phyloP scores from a whole-genome alignment of 805 yeast genomes.

The Cyberlindnera galapagoensis region DNA sequence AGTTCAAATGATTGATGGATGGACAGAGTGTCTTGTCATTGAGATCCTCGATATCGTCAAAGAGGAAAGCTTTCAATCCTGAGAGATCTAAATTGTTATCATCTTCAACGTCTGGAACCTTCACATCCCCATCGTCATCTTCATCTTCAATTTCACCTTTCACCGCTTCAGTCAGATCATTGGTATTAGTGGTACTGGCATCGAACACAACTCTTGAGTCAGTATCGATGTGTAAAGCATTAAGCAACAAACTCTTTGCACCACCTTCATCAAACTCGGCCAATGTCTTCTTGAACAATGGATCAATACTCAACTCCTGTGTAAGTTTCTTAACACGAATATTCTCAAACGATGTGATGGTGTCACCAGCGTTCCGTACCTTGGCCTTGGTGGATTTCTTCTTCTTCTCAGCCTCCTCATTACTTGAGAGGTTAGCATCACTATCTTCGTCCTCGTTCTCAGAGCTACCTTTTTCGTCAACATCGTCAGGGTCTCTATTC shows the following conservation, averaged over 20 bases:
- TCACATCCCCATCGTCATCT: slow-evolving; percentile 24
- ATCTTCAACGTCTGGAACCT: slow-evolving; percentile 13
- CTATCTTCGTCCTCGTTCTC: slow-evolving; percentile 22
- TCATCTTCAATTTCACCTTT: slow-evolving; percentile 16
- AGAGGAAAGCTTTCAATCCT: slow-evolving; percentile 22
- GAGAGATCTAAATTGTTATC: slow-evolving; percentile 9
- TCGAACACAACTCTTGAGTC: slow-evolving; percentile 60
- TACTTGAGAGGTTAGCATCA: slow-evolving; percentile 15
- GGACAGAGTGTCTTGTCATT: slow-evolving; percentile 52
- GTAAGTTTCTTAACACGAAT: slow-evolving; percentile 51
- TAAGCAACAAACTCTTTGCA: slow-evolving; percentile 60
- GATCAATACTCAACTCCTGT: slow-evolving; percentile 62
- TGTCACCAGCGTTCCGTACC: slow-evolving; percentile 31
- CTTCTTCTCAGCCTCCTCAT: slow-evolving; percentile 17
- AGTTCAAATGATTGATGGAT: slow-evolving; percentile 54
- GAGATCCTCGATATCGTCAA: slow-evolving; percentile 16
- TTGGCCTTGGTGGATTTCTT: slow-evolving; percentile 25
- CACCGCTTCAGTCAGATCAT: slow-evolving; percentile 8
- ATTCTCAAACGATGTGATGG: slow-evolving; percentile 43
- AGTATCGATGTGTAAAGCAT: slow-evolving; percentile 49
- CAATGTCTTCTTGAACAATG: slow-evolving; percentile 65
- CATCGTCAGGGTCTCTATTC: slow-evolving; percentile 17
- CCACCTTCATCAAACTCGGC: slow-evolving; percentile 84
- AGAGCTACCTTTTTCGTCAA: slow-evolving; percentile 17
- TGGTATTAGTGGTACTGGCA: slow-evolving; percentile 17